phyloP scores from a whole-genome alignment of 1,139 yeast species.

The Sugiyamaella grinbergsii region DNA sequence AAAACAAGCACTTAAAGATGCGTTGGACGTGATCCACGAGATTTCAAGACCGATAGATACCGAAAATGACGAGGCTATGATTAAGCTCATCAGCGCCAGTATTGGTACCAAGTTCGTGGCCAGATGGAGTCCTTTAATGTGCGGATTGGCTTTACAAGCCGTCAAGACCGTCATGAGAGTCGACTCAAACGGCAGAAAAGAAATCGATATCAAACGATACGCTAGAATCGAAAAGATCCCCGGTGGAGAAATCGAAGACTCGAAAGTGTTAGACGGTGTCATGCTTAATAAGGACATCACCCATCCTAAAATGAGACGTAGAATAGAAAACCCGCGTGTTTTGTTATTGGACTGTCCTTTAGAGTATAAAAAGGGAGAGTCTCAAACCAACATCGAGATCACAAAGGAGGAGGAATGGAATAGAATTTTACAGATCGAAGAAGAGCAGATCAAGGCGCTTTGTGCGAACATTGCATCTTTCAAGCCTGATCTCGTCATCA shows the following conservation, averaged over 20 bases:
- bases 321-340: conserved; percentile 84
- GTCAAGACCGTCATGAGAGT: conserved; percentile 74
- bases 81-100: conserved; percentile 80
- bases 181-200: conserved; percentile 66
- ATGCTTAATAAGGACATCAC: conserved; percentile 94
- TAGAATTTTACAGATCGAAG: conserved; percentile 93
- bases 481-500: conserved; percentile 91
- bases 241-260: conserved; percentile 94
- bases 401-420: conserved; percentile 97
- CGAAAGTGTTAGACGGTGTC: conserved; percentile 86
- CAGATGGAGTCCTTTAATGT: conserved; percentile 92
- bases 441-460: conserved; percentile 87
- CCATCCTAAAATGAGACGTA: conserved; percentile 95
- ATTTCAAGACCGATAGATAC: conserved; percentile 86
- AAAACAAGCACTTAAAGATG: conserved; percentile 88
- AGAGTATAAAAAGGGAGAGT: conserved; percentile 98
- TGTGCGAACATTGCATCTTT: conserved; percentile 84
- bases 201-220: conserved; percentile 90
- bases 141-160: conserved; percentile 81
- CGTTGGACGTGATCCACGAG: conserved; percentile 80
- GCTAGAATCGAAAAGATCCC: conserved; percentile 94
- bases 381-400: conserved; percentile 96
- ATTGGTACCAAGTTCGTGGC: conserved; percentile 95
- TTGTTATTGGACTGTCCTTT: conserved; percentile 92
- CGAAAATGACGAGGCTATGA: conserved; percentile 83